Evolutionary conservation across 2,329 filamentous ascomycete species (phyloP), one percentile per base, ranked within the genome.

Genomic region (Verticillium tricorpus): DNA sequence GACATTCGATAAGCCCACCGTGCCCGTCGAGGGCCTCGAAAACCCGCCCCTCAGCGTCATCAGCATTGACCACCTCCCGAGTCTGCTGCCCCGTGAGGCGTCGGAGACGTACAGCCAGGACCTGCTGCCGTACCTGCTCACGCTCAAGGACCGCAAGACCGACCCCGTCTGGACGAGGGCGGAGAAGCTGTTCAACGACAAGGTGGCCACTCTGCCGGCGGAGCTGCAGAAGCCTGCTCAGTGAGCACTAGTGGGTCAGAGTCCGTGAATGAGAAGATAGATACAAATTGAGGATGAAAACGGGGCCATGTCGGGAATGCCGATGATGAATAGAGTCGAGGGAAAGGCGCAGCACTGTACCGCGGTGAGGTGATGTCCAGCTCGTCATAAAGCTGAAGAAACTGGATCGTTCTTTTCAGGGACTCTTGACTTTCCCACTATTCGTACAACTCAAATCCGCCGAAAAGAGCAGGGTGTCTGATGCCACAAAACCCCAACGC

Each of bases 1-100:
- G 57, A 95, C 92, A 25, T 97, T 97, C 73, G 86, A 88, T 72
- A 87, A 91, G 72, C 94, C 93, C n/a, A 97, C 92, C 1, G 88
- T 96, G 0, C 84, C 88, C 1, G 90, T 95, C 28, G 79, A 86
- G 37, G 75, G 86, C 82, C 70, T 82, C 76, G 73, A 79, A 60
- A 78, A 79, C 60, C 84, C 86, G 0, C 83, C 85, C 8, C 78
- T 97, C 61, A 88, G 85, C 57, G 91, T 97, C 68, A 96, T 97
- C 76, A 90, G 87, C 73, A 95, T 96, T 70, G 91, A 96, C 75
- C 92, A 96, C 72, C 82, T 96, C 59, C 92, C 92, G 4, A 90
- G 87, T 60, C 84, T 97, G 67, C 82, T 98, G 40, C 91, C 94
- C 1, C 84, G 94, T 60, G 94, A 97, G 78, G 89, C 92, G 31